Percentiles rank a stretch among this genome's conserved stretches.
Conservation (phyloP, 2,329 filamentous ascomycete genomes). For the Colletotrichum plurivorum region DNA sequence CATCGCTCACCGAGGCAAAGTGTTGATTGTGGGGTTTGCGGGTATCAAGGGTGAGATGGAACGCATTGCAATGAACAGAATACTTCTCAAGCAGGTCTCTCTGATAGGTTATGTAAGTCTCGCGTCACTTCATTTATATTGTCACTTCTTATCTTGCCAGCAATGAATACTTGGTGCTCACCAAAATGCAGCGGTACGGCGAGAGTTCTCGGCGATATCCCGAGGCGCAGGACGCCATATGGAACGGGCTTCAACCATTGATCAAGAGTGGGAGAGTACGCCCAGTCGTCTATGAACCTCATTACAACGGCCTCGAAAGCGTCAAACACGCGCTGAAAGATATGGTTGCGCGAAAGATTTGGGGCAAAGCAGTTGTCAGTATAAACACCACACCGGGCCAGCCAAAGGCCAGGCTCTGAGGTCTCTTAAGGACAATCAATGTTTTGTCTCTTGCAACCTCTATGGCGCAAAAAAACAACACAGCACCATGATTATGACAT, state of each 20-base stretch:
- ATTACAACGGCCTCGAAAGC: slow-evolving; percentile 64
- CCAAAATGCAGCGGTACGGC: slow-evolving; percentile 64
- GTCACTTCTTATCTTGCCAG: neutral
- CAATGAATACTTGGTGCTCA: neutral
- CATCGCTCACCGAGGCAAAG: slow-evolving; percentile 65
- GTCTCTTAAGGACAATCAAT: neutral
- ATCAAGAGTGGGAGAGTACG: slow-evolving; percentile 62
- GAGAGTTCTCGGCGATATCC: slow-evolving; percentile 67
- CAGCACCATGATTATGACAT: slow-evolving; percentile 23
- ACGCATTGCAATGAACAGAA: slow-evolving; percentile 66
- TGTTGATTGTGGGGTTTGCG: slow-evolving; percentile 72
- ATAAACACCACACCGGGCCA: slow-evolving; percentile 45
- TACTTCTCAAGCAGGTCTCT: slow-evolving; percentile 67
- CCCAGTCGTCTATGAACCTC: slow-evolving; percentile 63
- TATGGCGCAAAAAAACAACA: slow-evolving; percentile 6
- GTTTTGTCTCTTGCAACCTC: neutral
- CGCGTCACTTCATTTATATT: neutral
- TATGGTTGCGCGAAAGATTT: slow-evolving; percentile 63
- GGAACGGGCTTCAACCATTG: slow-evolving; percentile 64
- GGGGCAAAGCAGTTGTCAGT: slow-evolving; percentile 70
- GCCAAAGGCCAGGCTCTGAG: slow-evolving; percentile 18
- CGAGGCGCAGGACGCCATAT: slow-evolving; percentile 61
- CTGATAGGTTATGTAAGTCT: slow-evolving; percentile 65
- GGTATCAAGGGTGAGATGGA: slow-evolving; percentile 67
- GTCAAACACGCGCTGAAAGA: slow-evolving; percentile 66